Base-by-base conservation (phyloP, 164 flowering plant species). In the Chloranthus sessilifolius region DNA sequence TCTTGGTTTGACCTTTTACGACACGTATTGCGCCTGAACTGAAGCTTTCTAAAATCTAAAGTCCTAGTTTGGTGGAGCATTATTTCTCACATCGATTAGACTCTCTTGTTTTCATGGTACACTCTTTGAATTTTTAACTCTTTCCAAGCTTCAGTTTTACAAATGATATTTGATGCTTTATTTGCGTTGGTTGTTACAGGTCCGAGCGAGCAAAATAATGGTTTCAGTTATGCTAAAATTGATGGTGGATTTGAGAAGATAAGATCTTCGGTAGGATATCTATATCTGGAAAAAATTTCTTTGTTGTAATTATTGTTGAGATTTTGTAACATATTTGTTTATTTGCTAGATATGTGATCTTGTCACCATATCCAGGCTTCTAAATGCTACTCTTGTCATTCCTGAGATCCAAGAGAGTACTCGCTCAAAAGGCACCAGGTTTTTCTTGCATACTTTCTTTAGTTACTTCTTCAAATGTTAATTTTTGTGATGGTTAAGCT, bases 371-470 rank as follows among this genome's bases (percentile, higher is more conserved):
- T 68, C 98, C 65, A 79, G 96, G 80, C 94, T 92, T 71, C 76
- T 92, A 55, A 92, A 92, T 75, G 98, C 96, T 48, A 92, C 98
- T 52, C 87, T 92, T 66, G 83, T 92, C 63, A 70, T 88, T 71
- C 99, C 99, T 46, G 99, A 92, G 76, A 74, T 92, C 65, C 95
- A 92, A 81, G 79, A 81, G 66, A 79, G 72, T 68, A 62, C 69
- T 59, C 84, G 78, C 31, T 72, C 85, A 40, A 92, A 83, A 75
- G 95, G 96, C 69, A 81, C 88, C 72, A 88, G 99, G 99, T 88
- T 62, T 44, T 40, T 53, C 16, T 17, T 20, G 15, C 36, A 38
- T 16, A 19, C 31, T 43, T 25, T 23, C 30, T 35, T 43, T 51
- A 35, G 10, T 33, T 22, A 33, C 23, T 41, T 36, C 20, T 29